Conservation (phyloP, 345 rosid species). For the Brassica incana region DNA sequence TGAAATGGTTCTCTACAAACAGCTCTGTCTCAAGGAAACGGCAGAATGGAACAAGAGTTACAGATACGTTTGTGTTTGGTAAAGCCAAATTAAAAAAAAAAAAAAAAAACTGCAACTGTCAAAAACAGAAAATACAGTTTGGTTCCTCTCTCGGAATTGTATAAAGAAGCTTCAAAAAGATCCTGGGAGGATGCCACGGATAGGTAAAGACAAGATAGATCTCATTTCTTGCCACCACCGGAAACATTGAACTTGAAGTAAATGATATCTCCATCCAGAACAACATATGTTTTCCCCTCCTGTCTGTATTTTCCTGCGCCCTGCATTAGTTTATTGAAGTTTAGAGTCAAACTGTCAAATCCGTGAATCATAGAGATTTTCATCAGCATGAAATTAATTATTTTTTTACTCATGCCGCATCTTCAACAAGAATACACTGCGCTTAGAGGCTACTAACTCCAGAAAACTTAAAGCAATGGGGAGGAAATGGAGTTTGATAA, state of each 20-base stretch:
- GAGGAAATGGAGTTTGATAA: neutral
- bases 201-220: constrained; percentile 9
- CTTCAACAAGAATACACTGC: neutral
- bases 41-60: constrained; percentile 17
- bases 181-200: constrained; percentile 21
- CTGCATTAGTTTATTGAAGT: constrained; percentile 40
- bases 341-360: neutral
- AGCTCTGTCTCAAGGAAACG: constrained; percentile 19
- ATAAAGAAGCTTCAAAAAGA: constrained; percentile 24
- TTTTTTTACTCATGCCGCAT: neutral
- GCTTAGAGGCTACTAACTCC: neutral
- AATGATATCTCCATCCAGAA: constrained; percentile 91
- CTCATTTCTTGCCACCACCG: constrained; percentile 96
- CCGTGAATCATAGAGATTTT: neutral
- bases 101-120: constrained; percentile 20
- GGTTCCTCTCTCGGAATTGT: constrained; percentile 23
- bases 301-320: constrained; percentile 92
- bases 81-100: neutral
- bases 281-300: constrained; percentile 93
- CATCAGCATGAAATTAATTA: neutral
- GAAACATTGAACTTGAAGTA: constrained; percentile 98
- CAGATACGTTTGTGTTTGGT: constrained; percentile 22
- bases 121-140: constrained; percentile 21
- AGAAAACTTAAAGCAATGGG: neutral
- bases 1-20: constrained; percentile 15